These are phyloP conservation scores for Gentiana straminea DNA, from an alignment of 257 asterid species.

Conservation along the genomic window DNA sequence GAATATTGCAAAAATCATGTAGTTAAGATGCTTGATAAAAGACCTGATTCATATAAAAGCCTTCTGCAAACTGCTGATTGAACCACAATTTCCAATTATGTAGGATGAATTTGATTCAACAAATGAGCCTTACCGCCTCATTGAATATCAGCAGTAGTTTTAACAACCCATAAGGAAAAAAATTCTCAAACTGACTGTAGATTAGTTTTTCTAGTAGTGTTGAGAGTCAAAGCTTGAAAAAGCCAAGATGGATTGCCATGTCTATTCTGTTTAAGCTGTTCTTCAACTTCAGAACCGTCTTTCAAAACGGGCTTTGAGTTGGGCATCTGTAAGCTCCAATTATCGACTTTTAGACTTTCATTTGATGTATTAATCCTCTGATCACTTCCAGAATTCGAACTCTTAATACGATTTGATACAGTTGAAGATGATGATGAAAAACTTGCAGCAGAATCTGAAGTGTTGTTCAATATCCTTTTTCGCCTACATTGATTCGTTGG, in stretches of 20 bases:
- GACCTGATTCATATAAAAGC: no score
- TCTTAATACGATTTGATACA: conserved; percentile 35
- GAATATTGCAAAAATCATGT: no score
- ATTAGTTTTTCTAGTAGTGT: conserved; percentile 33
- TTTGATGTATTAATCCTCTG: conserved; percentile 10
- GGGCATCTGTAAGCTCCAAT: conserved; percentile 45
- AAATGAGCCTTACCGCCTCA: no score
- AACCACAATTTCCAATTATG: no score
- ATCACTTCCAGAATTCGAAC: conserved; percentile 13
- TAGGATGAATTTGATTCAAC: no score
- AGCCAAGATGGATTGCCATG: conserved; percentile 63
- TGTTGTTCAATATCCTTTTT: conserved; percentile 20
- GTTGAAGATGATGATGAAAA: conserved; percentile 67
- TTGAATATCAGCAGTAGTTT: no score
- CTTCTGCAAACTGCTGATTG: no score
- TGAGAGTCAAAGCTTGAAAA: conserved; percentile 62
- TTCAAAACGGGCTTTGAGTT: conserved; percentile 14
- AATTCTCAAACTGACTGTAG: conserved; percentile 7
- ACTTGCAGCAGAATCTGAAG: conserved; percentile 38
- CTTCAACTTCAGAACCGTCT: conserved; percentile 19
- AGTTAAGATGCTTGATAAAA: no score
- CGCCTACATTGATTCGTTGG: conserved; percentile 36
- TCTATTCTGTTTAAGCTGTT: conserved; percentile 38
- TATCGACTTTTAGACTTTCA: conserved; percentile 15
- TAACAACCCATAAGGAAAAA: not conserved